Percentiles rank a stretch among this genome's conserved stretches.
These are phyloP conservation scores for Capsicum rhomboideum DNA, from an alignment of 257 asterid species.

Conservation along the genomic window DNA sequence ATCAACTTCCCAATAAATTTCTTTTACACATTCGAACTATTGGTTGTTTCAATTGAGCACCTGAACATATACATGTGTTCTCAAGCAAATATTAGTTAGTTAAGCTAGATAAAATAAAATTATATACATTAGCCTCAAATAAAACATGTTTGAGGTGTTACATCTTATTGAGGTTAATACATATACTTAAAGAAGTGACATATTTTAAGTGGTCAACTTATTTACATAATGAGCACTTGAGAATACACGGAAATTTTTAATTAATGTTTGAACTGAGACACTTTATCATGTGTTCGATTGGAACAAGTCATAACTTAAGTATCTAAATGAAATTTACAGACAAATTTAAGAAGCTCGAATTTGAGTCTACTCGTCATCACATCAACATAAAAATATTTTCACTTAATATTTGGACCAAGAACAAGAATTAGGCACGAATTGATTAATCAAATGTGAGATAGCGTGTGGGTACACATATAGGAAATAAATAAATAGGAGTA, in stretches of 20 bases:
- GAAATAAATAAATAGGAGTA: not conserved
- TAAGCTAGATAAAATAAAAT: not conserved
- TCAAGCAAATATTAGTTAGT: not conserved
- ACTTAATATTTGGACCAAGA: not conserved
- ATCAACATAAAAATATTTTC: not conserved
- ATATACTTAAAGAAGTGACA: too few species aligned
- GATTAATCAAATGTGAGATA: not conserved
- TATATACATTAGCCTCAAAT: not conserved
- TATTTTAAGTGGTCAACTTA: too few species aligned
- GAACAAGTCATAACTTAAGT: not conserved
- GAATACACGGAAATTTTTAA: accelerated
- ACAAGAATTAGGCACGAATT: not conserved
- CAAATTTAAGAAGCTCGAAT: not conserved
- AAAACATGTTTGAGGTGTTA: not conserved
- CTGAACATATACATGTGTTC: not conserved
- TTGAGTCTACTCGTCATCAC: not conserved
- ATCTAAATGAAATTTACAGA: too few species aligned
- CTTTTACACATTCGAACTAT: not conserved
- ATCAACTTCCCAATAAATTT: not conserved
- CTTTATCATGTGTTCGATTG: not conserved
- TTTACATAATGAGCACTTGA: not conserved
- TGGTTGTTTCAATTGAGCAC: not conserved
- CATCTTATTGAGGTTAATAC: too few species aligned
- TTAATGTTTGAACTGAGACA: too few species aligned
- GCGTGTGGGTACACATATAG: not conserved